These are phyloP conservation scores for Magnusiomyces ingens DNA, from an alignment of 1,139 yeast genomes.

Conservation along the genomic window DNA sequence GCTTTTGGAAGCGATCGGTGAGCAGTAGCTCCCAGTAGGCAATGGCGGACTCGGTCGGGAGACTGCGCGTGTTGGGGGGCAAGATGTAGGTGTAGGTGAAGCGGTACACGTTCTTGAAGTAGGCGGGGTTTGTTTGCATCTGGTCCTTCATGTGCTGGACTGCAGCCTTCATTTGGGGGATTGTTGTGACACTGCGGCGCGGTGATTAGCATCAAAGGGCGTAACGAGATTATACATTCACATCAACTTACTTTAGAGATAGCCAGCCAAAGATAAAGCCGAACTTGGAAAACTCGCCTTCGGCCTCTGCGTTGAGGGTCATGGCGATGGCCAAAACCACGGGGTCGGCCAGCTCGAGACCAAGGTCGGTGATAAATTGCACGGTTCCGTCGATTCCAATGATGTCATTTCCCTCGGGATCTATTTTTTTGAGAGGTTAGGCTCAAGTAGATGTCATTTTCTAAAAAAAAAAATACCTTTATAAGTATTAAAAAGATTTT, in stretches of 20 bases:
- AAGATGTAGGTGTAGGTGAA: conserved; percentile 64
- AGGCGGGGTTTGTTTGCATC: conserved; percentile 35
- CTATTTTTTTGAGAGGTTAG: conserved; percentile 12
- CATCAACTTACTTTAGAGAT: conserved; percentile 25
- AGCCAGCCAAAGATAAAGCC: conserved; percentile 56
- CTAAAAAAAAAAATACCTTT: conserved; percentile 12
- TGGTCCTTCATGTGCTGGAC: conserved; percentile 36
- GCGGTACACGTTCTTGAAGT: conserved; percentile 54
- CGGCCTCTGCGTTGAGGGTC: conserved; percentile 55
- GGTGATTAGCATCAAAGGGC: conserved; percentile 5
- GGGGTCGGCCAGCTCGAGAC: conserved; percentile 66
- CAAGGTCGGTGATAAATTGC: conserved; percentile 55
- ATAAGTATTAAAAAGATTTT: conserved; percentile 20
- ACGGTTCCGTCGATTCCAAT: conserved; percentile 76
- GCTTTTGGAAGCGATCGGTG: conserved; percentile 30
- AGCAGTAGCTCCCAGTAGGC: conserved; percentile 76
- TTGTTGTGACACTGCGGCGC: conserved; percentile 29
- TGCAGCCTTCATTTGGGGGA: conserved; percentile 47
- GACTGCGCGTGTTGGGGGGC: conserved; percentile 53
- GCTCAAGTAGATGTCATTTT: not conserved
- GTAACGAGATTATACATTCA: not conserved
- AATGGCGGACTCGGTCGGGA: conserved; percentile 55
- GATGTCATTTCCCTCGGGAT: conserved; percentile 23
- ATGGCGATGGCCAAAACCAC: conserved; percentile 64
- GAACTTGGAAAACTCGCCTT: conserved; percentile 50